These are phyloP conservation scores for Candida smagusa DNA, from an alignment of 1,139 yeast genomes.

Conservation along the genomic window DNA sequence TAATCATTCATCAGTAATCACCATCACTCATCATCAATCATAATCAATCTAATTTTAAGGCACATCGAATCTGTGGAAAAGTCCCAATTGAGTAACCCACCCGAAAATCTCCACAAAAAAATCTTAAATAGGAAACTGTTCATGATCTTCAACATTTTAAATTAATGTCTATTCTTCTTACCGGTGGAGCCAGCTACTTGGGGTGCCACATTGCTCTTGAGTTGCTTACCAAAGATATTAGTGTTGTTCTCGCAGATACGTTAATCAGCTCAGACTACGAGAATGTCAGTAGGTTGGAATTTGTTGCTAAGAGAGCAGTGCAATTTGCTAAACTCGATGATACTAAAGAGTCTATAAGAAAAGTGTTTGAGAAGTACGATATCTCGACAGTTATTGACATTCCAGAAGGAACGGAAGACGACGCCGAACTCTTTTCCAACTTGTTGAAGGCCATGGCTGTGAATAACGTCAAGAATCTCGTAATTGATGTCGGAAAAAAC, in stretches of 20 bases:
- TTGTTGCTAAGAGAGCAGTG: conserved; percentile 44
- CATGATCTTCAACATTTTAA: no score
- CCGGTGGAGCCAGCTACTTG: conserved; percentile 88
- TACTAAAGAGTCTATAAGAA: conserved; percentile 36
- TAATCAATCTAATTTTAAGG: no score
- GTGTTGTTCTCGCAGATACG: conserved; percentile 72
- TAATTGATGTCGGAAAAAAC: conserved; percentile 61
- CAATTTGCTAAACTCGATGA: conserved; percentile 66
- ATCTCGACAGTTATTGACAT: conserved; percentile 69
- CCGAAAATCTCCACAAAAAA: not conserved
- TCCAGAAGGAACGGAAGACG: conserved; percentile 31
- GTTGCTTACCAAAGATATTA: conserved; percentile 59
- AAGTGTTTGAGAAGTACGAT: conserved; percentile 48
- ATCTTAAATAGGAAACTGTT: not conserved
- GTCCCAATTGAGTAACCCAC: no score
- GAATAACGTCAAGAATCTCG: conserved; percentile 53
- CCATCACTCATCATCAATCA: no score
- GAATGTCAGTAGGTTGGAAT: conserved; percentile 64
- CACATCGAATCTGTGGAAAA: no score
- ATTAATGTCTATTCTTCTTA: conserved; percentile 49
- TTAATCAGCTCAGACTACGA: conserved; percentile 66
- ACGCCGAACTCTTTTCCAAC: conserved; percentile 37
- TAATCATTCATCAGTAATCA: no score
- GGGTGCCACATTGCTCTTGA: conserved; percentile 80
- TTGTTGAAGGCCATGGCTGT: conserved; percentile 53